Evolutionary conservation across 2,329 filamentous ascomycete genomes (phyloP).

Genomic region (Thelonectria blattea): DNA sequence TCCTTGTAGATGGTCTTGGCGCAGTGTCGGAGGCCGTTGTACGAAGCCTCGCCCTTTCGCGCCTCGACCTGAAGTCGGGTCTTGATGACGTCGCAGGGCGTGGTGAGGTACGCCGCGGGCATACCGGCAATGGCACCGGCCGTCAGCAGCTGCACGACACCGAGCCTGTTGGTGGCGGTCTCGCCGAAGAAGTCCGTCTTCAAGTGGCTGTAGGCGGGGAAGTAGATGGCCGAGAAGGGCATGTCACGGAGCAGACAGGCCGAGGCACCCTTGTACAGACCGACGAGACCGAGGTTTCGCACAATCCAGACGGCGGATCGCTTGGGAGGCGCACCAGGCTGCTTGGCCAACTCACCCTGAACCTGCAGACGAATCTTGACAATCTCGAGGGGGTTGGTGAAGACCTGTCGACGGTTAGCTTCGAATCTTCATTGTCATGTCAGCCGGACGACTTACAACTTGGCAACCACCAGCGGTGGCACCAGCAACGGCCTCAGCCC

Average conservation of each 20-base stretch:
- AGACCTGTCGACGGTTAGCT: conserved; percentile 64
- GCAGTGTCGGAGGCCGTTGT: conserved; percentile 86
- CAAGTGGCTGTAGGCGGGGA: conserved; percentile 93
- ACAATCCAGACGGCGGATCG: conserved; percentile 98
- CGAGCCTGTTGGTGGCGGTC: conserved; percentile 82
- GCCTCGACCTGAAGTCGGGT: conserved; percentile 97
- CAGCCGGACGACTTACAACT: conserved; percentile 71
- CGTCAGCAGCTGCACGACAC: conserved; percentile 87
- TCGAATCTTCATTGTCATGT: neutral
- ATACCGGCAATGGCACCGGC: conserved; percentile 94
- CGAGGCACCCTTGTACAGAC: conserved; percentile 94
- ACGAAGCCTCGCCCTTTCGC: conserved; percentile 88
- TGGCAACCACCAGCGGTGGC: conserved; percentile 90
- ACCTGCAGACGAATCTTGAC: conserved; percentile 99
- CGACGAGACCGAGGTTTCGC: conserved; percentile 89
- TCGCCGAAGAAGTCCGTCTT: conserved; percentile 96
- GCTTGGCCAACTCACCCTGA: conserved; percentile 94
- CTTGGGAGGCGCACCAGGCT: conserved; percentile 78
- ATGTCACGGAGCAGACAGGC: conserved; percentile 95
- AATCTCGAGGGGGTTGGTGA: conserved; percentile 97
- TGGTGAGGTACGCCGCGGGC: conserved; percentile 93
- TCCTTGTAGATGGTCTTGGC: conserved; percentile 84
- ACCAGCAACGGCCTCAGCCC: conserved; percentile 83
- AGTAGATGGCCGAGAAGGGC: conserved; percentile 98
- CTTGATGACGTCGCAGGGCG: conserved; percentile 98